Conservation (phyloP, 2,329 filamentous ascomycete species). For the Cladobotryum mycophilum region DNA sequence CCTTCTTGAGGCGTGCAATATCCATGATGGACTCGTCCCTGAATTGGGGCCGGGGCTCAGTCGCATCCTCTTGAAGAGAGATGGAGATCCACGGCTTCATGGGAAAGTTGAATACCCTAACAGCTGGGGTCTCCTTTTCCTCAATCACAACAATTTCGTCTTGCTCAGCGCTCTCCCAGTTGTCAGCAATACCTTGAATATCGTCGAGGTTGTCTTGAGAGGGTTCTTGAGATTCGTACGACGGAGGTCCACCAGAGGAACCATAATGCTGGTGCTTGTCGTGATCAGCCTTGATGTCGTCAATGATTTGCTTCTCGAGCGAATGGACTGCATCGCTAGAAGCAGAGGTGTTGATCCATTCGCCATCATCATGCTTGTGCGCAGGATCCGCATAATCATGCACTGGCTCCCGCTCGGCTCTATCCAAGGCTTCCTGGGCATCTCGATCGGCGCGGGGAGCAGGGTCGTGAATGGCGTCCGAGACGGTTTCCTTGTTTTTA, state of each 20-base stretch:
- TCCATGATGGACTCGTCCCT: slow-evolving; percentile 80
- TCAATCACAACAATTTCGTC: slow-evolving; percentile 60
- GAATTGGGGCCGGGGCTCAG: slow-evolving; percentile 56
- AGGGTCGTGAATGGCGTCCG: slow-evolving; percentile 62
- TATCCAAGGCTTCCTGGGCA: slow-evolving; percentile 59
- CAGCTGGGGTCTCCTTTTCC: slow-evolving; percentile 56
- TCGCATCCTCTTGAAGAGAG: slow-evolving; percentile 55
- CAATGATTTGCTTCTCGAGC: slow-evolving; percentile 14
- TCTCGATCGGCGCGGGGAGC: slow-evolving; percentile 46
- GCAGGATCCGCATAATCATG: slow-evolving; percentile 43
- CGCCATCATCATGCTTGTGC: slow-evolving; percentile 47
- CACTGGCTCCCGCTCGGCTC: slow-evolving; percentile 44
- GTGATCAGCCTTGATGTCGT: slow-evolving; percentile 44
- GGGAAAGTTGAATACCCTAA: slow-evolving; percentile 90
- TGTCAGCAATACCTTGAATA: slow-evolving; percentile 64
- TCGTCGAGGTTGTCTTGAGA: slow-evolving; percentile 44
- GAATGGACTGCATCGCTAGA: slow-evolving; percentile 15
- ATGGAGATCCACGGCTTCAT: slow-evolving; percentile 96
- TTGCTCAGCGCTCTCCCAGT: slow-evolving; percentile 83
- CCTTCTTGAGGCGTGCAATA: slow-evolving; percentile 91
- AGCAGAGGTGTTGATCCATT: slow-evolving; percentile 7
- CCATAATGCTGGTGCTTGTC: slow-evolving; percentile 47
- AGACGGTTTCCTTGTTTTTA: slow-evolving; percentile 65
- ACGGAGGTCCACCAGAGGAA: slow-evolving; percentile 44
- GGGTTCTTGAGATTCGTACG: slow-evolving; percentile 37